Evolutionary conservation across 176 grass and related monocot genomes (phyloP).

Genomic region (Triticum timopheevii): DNA sequence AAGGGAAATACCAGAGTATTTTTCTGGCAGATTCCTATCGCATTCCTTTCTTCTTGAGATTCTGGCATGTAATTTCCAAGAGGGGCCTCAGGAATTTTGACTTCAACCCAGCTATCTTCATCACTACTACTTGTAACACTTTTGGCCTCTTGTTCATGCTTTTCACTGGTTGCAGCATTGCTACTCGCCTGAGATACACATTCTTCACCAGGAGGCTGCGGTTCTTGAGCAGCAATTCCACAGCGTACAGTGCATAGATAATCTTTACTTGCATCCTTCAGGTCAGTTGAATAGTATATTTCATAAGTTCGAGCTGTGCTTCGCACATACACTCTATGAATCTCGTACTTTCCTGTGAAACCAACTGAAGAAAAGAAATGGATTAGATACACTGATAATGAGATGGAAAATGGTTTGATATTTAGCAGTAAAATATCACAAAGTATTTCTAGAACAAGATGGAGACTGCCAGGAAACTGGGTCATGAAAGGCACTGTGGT

Average conservation of each 20-base stretch:
- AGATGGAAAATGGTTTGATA: conserved; percentile 13
- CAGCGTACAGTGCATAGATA: conserved; percentile 87
- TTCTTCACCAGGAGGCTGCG: conserved; percentile 32
- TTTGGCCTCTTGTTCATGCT: conserved; percentile 40
- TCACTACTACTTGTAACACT: conserved; percentile 44
- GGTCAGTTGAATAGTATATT: conserved; percentile 70
- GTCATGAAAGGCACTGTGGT: background rate
- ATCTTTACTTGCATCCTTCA: conserved; percentile 46
- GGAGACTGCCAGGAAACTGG: conserved; percentile 1
- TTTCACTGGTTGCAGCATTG: conserved; percentile 33
- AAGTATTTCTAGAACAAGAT: background rate
- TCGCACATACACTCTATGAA: conserved; percentile 73
- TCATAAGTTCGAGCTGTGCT: conserved; percentile 85
- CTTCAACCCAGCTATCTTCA: conserved; percentile 93
- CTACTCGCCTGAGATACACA: conserved; percentile 37
- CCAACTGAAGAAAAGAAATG: conserved; percentile 49
- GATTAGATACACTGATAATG: conserved; percentile 19
- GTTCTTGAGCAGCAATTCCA: conserved; percentile 50
- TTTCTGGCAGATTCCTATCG: conserved; percentile 25
- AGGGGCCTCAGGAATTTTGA: conserved; percentile 53
- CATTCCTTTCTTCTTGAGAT: conserved; percentile 36
- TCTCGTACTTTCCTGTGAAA: conserved; percentile 64
- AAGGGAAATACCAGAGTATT: conserved; percentile 47
- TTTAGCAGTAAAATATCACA: background rate
- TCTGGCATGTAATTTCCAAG: conserved; percentile 17